Base-by-base conservation (phyloP, 768 basidiomycete species). In the Mycena amicta region DNA sequence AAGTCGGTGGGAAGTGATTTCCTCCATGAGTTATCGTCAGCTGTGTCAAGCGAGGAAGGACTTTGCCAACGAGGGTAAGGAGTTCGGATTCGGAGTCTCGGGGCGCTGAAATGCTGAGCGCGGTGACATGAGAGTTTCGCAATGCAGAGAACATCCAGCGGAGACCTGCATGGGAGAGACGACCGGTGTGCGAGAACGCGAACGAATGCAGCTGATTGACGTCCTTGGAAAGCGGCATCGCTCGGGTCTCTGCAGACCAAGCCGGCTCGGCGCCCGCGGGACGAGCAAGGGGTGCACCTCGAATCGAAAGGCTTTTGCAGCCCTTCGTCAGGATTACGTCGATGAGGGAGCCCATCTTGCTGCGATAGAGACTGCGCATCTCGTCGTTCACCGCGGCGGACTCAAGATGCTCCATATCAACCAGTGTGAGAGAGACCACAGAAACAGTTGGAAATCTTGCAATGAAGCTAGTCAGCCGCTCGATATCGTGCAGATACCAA, bases 401-500 rank as follows among this genome's bases (percentile, higher is more conserved):
- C 3, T 54, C 40, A 46, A 51, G 33, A 23, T 55, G 31, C 1
- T 29, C 33, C 6, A 55, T 33, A 25, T 55, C 59, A 0, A 27
- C 31, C 11, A 60, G 39, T 3, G 28, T 22, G 0, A 60, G 53
- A 6, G 53, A 50, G 4, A 60, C 59, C 4, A 3, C 8, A 20
- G 46, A 13, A 1, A 55, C 40, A 23, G 30, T 33, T 8, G 53
- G 30, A n/a, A 60, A 51, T 27, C 41, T 41, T 12, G 3, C n/a
- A 27, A 60, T 20, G 41, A 60, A 60, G 20, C 26, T 6, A 12
- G 49, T 46, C 12, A 60, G 49, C 18, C 59, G 59, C 23, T 55
- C 28, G 50, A 60, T 51, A 40, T 60, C 25, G 27, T 51, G n/a
- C 16, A 60, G 3, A 16, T 55, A 60, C 22, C 59, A 60, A 13